phyloP scores from a whole-genome alignment of 2,329 filamentous ascomycete species.

The Diaporthe capsici region DNA sequence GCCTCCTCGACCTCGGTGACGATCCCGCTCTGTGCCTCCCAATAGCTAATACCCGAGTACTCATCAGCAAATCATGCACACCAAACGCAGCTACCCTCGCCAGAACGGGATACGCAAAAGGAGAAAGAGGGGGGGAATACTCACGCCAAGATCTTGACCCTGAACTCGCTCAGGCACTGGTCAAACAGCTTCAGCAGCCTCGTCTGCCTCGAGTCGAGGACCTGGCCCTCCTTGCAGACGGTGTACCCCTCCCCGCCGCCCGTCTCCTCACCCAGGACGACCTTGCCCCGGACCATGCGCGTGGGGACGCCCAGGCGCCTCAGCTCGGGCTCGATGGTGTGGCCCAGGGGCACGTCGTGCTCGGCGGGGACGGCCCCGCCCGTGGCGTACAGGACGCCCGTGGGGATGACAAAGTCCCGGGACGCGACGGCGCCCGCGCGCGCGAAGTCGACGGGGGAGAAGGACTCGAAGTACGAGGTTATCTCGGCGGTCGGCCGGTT shows the following conservation, averaged over 20 bases:
- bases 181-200: slow-evolving; percentile 94
- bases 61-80: slow-evolving; percentile 40
- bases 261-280: slow-evolving; percentile 76
- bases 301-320: slow-evolving; percentile 92
- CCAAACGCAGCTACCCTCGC: neutral
- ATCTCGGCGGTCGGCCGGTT: slow-evolving; percentile 79
- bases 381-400: slow-evolving; percentile 84
- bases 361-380: slow-evolving; percentile 85
- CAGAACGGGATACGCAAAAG: neutral
- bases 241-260: slow-evolving; percentile 72
- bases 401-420: slow-evolving; percentile 83
- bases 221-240: slow-evolving; percentile 88
- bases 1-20: slow-evolving; percentile 69
- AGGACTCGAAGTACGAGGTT: slow-evolving; percentile 78
- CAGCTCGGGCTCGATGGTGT: slow-evolving; percentile 91
- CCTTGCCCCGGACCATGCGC: slow-evolving; percentile 87
- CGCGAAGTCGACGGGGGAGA: slow-evolving; percentile 88
- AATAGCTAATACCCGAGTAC: slow-evolving; percentile 62
- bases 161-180: slow-evolving; percentile 91
- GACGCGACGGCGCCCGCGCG: slow-evolving; percentile 84
- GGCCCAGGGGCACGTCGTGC: slow-evolving; percentile 88
- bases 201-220: slow-evolving; percentile 91
- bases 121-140: slow-evolving; percentile 48
- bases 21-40: slow-evolving; percentile 70
- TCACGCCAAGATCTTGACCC: slow-evolving; percentile 82